Base-by-base conservation (phyloP, 83 land plant genomes). In the Thuja plicata region DNA sequence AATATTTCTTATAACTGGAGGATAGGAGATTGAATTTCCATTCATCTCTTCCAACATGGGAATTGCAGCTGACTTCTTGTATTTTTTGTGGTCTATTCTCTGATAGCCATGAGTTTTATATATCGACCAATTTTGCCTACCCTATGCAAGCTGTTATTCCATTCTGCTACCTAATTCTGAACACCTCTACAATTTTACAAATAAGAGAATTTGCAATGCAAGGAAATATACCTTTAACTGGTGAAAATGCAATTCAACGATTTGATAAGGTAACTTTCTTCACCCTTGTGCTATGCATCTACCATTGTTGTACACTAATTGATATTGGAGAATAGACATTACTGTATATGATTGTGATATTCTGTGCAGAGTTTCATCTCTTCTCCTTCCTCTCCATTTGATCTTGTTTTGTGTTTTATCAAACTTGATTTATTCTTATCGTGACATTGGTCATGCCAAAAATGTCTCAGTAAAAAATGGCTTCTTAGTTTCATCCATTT, bases 211-310 rank as follows among this genome's bases (percentile, higher is more conserved):
- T 84, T 37, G 90, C 92, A 73, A 74, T 54, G 84, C 70, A 84
- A 73, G 88, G 74, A 73, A 89, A 80, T 80, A 55, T 91, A 73
- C 73, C 84, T 35, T 71, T 91, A 88, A 83, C 76, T 3, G 92
- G 90, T 86, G 82, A 89, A 87, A 91, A 91, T 74, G 84, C 90
- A 8, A 89, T 80, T 21, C 81, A 89, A 84, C 86, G 90, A 52
- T 87, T 91, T 87, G 92, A 91, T 77, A 89, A 91, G 90, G 92
- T 89, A 87, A 35, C 57, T 54, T 54, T 54, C 17, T 54, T 54
- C 19, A 16, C 57, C 12, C 57, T 54, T 54, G 57, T 54, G 57
- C 57, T 54, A 54, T 54, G 16, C 2, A 54, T 52, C 16, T 52
- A 13, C 57, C 19, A 16, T 16, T 54, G 57, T 54, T 54, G 19